Evolutionary conservation across 2,329 filamentous ascomycete genomes (phyloP).

Genomic region (Penicillium sp.): DNA sequence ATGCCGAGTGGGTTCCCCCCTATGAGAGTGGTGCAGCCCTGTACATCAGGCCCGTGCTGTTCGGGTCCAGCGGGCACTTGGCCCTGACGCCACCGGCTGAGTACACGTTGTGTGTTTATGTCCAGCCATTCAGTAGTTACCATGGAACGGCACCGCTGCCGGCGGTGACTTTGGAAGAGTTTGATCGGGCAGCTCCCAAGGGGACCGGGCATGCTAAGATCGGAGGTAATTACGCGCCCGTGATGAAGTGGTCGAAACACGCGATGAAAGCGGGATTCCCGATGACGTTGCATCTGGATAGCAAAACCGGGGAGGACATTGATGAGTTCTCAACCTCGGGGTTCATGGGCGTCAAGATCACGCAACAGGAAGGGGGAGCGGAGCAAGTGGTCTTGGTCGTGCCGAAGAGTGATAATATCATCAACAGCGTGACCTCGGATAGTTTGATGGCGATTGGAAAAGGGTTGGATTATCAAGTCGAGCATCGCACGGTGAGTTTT

Average conservation of each 20-base stretch:
- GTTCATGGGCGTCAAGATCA: slow-evolving; percentile 71
- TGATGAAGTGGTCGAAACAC: slow-evolving; percentile 77
- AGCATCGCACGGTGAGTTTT: slow-evolving; percentile 52
- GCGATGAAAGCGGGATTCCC: slow-evolving; percentile 73
- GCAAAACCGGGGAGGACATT: slow-evolving; percentile 74
- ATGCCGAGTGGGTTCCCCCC: slow-evolving; percentile 83
- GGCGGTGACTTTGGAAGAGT: slow-evolving; percentile 80
- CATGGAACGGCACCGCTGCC: slow-evolving; percentile 80
- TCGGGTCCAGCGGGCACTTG: slow-evolving; percentile 79
- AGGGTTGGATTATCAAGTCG: slow-evolving; percentile 78
- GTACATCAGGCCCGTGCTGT: slow-evolving; percentile 84
- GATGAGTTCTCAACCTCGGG: slow-evolving; percentile 93
- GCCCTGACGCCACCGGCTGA: slow-evolving; percentile 83
- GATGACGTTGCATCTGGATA: slow-evolving; percentile 88
- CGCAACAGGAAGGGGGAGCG: slow-evolving; percentile 27
- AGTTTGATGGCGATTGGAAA: slow-evolving; percentile 59
- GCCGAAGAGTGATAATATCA: slow-evolving; percentile 78
- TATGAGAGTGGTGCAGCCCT: slow-evolving; percentile 81
- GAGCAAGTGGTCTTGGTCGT: slow-evolving; percentile 67
- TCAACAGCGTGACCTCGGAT: slow-evolving; percentile 67
- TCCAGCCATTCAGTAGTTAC: slow-evolving; percentile 87
- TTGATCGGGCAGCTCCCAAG: slow-evolving; percentile 82
- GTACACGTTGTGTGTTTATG: slow-evolving; percentile 84
- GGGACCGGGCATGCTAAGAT: slow-evolving; percentile 85
- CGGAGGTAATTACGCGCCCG: slow-evolving; percentile 93